A percentile compares a stretch with the other conserved stretches of the same genome.
These are phyloP conservation scores for Ustilago lituana DNA, from an alignment of 1,284 basidiomycete species.

Conservation along the genomic window DNA sequence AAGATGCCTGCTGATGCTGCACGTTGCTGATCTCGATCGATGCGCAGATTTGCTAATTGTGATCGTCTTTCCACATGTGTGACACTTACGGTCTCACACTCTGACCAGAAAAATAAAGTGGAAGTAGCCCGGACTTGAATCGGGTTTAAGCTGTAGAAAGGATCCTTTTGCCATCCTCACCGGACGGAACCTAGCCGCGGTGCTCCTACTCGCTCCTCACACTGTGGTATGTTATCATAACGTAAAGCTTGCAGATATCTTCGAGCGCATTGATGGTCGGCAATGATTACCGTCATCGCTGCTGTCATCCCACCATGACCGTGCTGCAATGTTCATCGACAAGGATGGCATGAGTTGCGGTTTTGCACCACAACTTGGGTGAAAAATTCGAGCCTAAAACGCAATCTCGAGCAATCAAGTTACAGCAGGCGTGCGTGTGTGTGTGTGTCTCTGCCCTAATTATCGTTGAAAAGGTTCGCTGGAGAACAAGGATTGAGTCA, in stretches of 20 bases:
- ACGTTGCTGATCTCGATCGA: constrained; percentile 6
- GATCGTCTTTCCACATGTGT: too few species aligned
- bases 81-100: background rate
- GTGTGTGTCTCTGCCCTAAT: too few species aligned
- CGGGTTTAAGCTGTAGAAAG: constrained; percentile 9
- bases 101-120: background rate
- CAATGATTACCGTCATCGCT: background rate
- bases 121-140: constrained; percentile 4
- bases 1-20: background rate
- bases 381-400: too few species aligned
- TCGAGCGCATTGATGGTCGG: too few species aligned
- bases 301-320: background rate
- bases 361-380: too few species aligned
- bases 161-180: background rate
- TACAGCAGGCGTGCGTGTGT: too few species aligned
- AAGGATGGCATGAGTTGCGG: too few species aligned
- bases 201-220: constrained; percentile 4
- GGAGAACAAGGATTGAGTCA: too few species aligned
- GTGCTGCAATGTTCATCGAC: too few species aligned
- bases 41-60: too few species aligned
- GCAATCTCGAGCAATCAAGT: too few species aligned
- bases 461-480: too few species aligned
- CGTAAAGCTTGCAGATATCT: constrained; percentile 12
- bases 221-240: constrained; percentile 4
- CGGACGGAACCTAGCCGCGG: constrained; percentile 29